phyloP scores from a whole-genome alignment of 805 yeast genomes.

The Grigorovia yakushimaensis region DNA sequence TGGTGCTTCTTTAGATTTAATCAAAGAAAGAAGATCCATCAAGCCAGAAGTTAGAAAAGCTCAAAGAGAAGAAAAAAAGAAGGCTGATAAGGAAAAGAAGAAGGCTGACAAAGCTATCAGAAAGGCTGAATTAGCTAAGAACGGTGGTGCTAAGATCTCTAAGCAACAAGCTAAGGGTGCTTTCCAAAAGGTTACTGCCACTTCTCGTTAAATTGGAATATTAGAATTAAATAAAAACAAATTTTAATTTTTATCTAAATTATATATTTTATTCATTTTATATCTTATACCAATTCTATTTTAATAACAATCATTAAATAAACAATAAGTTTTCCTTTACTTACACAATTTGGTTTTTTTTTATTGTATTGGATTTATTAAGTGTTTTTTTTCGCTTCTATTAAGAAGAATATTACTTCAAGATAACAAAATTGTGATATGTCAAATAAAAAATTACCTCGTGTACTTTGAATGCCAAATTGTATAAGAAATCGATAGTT shows the following conservation, averaged over 20 bases:
- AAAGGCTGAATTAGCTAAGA: constrained; percentile 79
- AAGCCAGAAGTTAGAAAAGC: constrained; percentile 98
- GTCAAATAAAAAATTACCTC: no score
- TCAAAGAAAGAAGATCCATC: constrained; percentile 92
- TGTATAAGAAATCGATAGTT: no score
- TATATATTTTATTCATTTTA: constrained; percentile 2
- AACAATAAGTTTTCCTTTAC: not conserved
- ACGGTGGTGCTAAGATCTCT: constrained; percentile 71
- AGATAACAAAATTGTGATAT: no score
- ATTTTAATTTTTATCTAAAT: constrained; percentile 1
- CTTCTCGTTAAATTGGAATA: constrained; percentile 69
- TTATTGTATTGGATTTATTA: no score
- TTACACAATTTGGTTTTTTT: not conserved
- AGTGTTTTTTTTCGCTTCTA: no score
- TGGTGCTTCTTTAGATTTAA: constrained; percentile 97
- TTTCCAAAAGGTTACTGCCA: constrained; percentile 92
- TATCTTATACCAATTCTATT: constrained; percentile 1
- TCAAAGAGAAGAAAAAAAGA: constrained; percentile 83
- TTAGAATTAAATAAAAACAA: constrained; percentile 1
- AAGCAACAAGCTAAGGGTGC: constrained; percentile 98
- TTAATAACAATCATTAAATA: not conserved
- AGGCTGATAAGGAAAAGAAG: constrained; percentile 78
- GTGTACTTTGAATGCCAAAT: no score
- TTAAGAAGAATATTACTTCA: no score
- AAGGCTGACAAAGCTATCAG: constrained; percentile 88